phyloP scores from a whole-genome alignment of 2,329 filamentous ascomycete genomes.

The Cytospora paraplurivora region DNA sequence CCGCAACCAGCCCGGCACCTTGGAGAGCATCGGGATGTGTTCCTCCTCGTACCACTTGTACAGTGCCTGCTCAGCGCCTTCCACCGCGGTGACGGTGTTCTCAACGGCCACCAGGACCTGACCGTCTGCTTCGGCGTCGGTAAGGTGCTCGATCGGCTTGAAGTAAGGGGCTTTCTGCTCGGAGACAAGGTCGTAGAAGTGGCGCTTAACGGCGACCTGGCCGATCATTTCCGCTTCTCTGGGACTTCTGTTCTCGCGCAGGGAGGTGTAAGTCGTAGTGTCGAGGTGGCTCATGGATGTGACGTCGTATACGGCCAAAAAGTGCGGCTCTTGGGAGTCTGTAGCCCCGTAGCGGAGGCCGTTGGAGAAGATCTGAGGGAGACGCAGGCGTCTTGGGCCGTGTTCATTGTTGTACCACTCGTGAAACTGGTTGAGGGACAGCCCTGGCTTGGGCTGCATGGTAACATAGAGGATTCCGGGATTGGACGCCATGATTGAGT shows the following conservation, averaged over 20 bases:
- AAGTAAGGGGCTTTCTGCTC: conserved; percentile 59
- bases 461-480: conserved; percentile 81
- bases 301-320: conserved; percentile 81
- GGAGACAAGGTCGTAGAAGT: conserved; percentile 68
- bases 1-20: conserved; percentile 77
- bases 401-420: conserved; percentile 97
- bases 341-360: conserved; percentile 77
- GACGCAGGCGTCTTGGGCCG: conserved; percentile 75
- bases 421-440: conserved; percentile 73
- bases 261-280: conserved; percentile 67
- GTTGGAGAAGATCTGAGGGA: conserved; percentile 72
- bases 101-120: conserved; percentile 65
- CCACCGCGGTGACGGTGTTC: conserved; percentile 54
- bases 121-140: conserved; percentile 60
- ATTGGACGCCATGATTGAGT: conserved; percentile 37
- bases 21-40: conserved; percentile 70
- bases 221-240: conserved; percentile 57
- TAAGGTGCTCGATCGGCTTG: conserved; percentile 59
- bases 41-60: conserved; percentile 76
- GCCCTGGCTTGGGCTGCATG: conserved; percentile 73
- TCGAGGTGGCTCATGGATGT: conserved; percentile 71
- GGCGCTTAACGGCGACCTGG: conserved; percentile 66
- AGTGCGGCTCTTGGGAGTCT: conserved; percentile 66
- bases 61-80: conserved; percentile 53
- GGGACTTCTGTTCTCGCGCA: conserved; percentile 60